Base-by-base conservation (phyloP, 352 stramenopile genomes). In the Pythium coloratum region DNA sequence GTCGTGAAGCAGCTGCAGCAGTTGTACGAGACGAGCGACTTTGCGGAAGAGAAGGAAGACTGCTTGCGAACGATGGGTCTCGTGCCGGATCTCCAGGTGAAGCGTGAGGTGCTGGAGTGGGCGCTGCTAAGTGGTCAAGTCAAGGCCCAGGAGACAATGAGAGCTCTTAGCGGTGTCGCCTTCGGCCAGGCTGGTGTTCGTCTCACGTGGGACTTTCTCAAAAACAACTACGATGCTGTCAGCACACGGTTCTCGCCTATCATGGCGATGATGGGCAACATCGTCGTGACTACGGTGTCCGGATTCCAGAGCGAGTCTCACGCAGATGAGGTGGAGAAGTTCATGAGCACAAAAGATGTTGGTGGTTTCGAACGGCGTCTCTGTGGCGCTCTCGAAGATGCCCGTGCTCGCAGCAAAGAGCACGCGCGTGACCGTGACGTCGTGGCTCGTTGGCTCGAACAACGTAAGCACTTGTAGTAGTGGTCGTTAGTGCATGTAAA, bases 51-150 rank as follows among this genome's bases (percentile, higher is more conserved):
- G 67, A 87, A 87, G 36, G 70, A 72, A 14, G 81, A 91, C 66
- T 90, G 76, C 47, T 62, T 95, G 40, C 26, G 61, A 14, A 78
- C 78, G 3, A 78, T 95, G 51, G 85, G 85, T 8, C 76, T 63
- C 32, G 75, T 90, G 13, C 73, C 77, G 24, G 62, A 77, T 49
- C 58, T 71, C 24, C 44, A 62, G 13, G 40, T 76, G 6, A 87
- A 94, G 66, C 71, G 71, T 36, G 76, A 87, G 54, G 79, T 90
- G 13, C 75, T 96, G n/a, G 78, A 93, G 53, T 96, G 84, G 81
- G 76, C 81, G 2, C 60, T 97, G 3, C 72, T 78, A 13, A 78
- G 80, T 34, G 64, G 64, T 26, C 47, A 47, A 42, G 82, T 94
- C 10, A 82, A 85, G 0, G 73, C 75, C 20, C 86, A 96, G 66